Base-by-base conservation (phyloP, 1,139 yeast species). In the Meyerozyma smithsonii region DNA sequence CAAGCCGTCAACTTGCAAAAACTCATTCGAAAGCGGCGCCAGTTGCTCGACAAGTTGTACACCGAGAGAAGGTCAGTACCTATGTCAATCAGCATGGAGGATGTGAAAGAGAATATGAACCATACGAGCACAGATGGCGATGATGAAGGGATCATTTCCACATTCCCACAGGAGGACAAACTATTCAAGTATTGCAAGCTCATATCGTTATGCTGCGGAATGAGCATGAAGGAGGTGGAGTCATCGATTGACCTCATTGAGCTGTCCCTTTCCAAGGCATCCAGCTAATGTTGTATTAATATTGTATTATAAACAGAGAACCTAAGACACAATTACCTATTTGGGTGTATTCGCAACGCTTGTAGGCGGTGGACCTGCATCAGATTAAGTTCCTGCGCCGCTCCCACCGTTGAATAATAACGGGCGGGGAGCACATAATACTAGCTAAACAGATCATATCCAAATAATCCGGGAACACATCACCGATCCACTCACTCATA, bases 191-290 rank as follows among this genome's bases (percentile, higher is more conserved):
- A 71, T 46, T 66, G 73, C 46, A 64, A 61, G 46, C 56, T 71
- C 43, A 66, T 71, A 15, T 64, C 75, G 14, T 51, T 66, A 33
- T 69, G 75, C 47, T 70, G 75, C 45, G 76, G 74, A 15, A 67
- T 71, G 74, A 55, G 64, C 40, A 50, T 66, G 39, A 55, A 55
- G 30, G 75, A 70, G 33, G 73, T 69, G 30, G 74, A 70, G 43
- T 52, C 51, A 24, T 62, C 70, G 19, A 70, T 71, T 39, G 74
- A 71, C 45, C 56, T 67, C 44, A 69, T 71, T 30, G 77, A 71
- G 49, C 67, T 66, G 45, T 65, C 72, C 15, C 59, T 62, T 36
- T 37, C 50, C 23, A 54, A 52, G 41, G 39, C 54, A 8, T 32
- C 25, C 19, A 37, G 39, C 32, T 39, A 36, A 28, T 8, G 21